Base-by-base conservation (phyloP, 768 basidiomycete species). In the Tricholoma furcatifolium region DNA sequence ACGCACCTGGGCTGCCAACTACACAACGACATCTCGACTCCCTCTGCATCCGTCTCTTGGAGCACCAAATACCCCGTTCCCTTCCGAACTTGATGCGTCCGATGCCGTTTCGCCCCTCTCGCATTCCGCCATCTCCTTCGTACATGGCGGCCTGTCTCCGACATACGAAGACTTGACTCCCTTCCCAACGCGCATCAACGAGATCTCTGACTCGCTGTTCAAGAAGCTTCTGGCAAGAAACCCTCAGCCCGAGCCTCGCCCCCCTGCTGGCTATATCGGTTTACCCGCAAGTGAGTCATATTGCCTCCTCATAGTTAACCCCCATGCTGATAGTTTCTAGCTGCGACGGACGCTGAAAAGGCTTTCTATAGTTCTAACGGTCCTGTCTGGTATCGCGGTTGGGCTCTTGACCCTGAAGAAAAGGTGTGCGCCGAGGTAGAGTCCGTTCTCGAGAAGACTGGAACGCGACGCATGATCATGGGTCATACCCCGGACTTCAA, bases 401-500 rank as follows among this genome's bases (percentile, higher is more conserved):
- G 94, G 84, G 96, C 96, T 14, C 74, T 83, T 46, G 84, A 87
- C 11, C 69, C 73, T 21, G 91, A 95, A 47, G 79, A 80, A 51
- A 74, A 74, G 46, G 82, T 81, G 4, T 99, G 97, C 66, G 65
- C 60, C 1, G 77, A 82, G 32, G 93, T 93, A 0, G 85, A 90
- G 53, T 70, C 74, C 21, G 87, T 95, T 15, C 70, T 91, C 47
- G 65, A 77, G 30, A 82, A 79, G 67, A 87, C 91, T 1, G 93
- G 93, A 1, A 94, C 91, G 23, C 72, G 91, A 53, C 75, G 93
- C 60, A 85, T 95, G 84, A 81, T 99, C 41, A 94, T 97, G 93
- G 96, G 96, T 0, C 97, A 98, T 67, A 98, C 97, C 0, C 96
- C 97, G 1, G 79, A 95, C 66, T 93, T 97, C 60, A 76, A 77